Conservation (phyloP, 2,329 filamentous ascomycete genomes). For the Epichloe glyceriae region DNA sequence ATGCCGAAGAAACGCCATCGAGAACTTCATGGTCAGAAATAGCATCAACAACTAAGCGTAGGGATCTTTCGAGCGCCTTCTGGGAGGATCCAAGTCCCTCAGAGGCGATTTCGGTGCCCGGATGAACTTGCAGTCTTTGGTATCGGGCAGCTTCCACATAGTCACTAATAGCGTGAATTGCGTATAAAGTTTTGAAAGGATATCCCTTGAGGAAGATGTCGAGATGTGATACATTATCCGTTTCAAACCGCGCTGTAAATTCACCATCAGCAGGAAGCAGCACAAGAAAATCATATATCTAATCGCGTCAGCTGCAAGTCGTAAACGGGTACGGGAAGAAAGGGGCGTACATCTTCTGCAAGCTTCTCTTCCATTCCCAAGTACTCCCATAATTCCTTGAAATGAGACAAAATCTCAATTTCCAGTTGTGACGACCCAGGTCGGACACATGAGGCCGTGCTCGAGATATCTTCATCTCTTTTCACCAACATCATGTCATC, state of each 20-base stretch:
- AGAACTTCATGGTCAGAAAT: conserved; percentile 45
- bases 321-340: background rate
- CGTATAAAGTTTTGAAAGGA: conserved; percentile 63
- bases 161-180: conserved; percentile 51
- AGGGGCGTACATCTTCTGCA: conserved; percentile 45
- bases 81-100: conserved; percentile 5
- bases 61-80: conserved; percentile 24
- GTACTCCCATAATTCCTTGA: conserved; percentile 71
- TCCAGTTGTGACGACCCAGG: conserved; percentile 53
- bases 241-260: conserved; percentile 46
- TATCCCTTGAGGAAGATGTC: conserved; percentile 56
- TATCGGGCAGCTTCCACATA: conserved; percentile 38
- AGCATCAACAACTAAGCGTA: conserved; percentile 45
- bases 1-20: conserved; percentile 16
- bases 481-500: conserved; percentile 56
- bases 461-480: conserved; percentile 35
- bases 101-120: background rate
- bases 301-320: conserved; percentile 9
- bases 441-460: conserved; percentile 30
- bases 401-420: conserved; percentile 66
- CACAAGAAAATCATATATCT: conserved; percentile 59
- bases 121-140: conserved; percentile 15
- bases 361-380: conserved; percentile 60
- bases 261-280: conserved; percentile 56
- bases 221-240: conserved; percentile 35